phyloP scores from a whole-genome alignment of 768 basidiomycete species.

The Amanita molliuscula region DNA sequence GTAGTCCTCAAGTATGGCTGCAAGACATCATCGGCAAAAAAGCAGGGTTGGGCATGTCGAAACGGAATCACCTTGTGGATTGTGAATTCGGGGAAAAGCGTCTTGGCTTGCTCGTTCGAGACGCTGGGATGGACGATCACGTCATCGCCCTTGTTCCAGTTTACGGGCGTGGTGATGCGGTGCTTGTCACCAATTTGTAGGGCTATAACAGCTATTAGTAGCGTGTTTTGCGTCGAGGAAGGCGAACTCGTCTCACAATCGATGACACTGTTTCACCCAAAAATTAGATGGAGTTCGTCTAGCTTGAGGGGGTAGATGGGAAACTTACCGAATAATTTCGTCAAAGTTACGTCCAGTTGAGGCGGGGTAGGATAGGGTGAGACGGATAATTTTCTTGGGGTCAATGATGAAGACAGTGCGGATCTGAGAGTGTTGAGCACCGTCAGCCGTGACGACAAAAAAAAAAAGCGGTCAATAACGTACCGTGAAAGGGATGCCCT shows the following conservation, averaged over 20 bases:
- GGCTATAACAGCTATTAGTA: conserved; percentile 30
- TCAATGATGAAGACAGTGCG: conserved; percentile 97
- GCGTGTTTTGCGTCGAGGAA: conserved; percentile 22
- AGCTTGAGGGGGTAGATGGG: not conserved
- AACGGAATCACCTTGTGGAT: conserved; percentile 61
- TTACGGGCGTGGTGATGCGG: conserved; percentile 81
- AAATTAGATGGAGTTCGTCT: not conserved
- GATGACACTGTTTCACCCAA: conserved; percentile 43
- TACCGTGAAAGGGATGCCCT: conserved; percentile 91
- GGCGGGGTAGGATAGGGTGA: conserved; percentile 88
- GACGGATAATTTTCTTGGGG: conserved; percentile 89
- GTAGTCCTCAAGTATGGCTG: conserved; percentile 88
- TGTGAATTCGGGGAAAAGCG: conserved; percentile 77
- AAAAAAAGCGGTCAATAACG: conserved; percentile 8
- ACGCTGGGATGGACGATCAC: conserved; percentile 89
- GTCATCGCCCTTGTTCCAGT: conserved; percentile 91
- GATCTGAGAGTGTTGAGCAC: conserved; percentile 41
- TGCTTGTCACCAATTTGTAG: conserved; percentile 88
- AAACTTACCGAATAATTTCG: conserved; percentile 39
- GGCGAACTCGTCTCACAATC: conserved; percentile 41
- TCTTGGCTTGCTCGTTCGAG: conserved; percentile 80
- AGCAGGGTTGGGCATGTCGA: not conserved
- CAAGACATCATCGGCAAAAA: conserved; percentile 4
- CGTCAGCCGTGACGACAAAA: not conserved
- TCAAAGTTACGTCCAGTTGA: conserved; percentile 92